Base-by-base conservation (phyloP, 257 asterid genomes). In the Solanum dulcamara region DNA sequence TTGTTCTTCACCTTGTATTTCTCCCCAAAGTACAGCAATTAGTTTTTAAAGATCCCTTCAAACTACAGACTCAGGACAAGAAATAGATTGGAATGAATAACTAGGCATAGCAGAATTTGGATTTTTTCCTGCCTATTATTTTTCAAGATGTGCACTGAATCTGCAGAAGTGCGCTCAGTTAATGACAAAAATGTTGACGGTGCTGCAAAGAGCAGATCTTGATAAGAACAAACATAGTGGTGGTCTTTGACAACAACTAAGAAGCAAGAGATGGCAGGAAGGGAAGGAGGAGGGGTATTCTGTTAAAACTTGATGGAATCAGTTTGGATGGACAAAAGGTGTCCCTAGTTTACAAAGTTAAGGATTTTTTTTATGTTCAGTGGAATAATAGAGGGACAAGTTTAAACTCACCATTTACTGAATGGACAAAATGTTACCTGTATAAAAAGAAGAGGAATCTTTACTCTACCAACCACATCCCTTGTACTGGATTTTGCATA, bases 401-500 rank as follows among this genome's bases (percentile, higher is more conserved):
- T 44, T 75, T 75, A 75, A 44, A 75, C 82, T 44, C 26, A 75
- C 40, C 81, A 74, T 14, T n/a, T 7, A 74, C 57, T 40, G 57
- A 74, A 40, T 28, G 13, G n/a, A 40, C 13, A 48, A 77, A 46
- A 26, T 14, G 83, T 60, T 44, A 96, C 99, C 99, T 96, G 99
- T 84, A 96, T 92, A 85, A 94, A 96, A 83, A 96, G 96, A 89
- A 93, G 93, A 84, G 99, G 99, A 88, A 96, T 90, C 93, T 93
- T 93, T 92, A 96, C 96, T 87, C 90, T 90, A 85, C 94, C 93
- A 71, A 95, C 91, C 87, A 93, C 88, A 87, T 92, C 90, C 71
- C 94, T 89, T 26, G 98, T 92, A 90, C 99, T 94, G 88, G 94
- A 94, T 87, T 93, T 90, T 57, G 91, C 96, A 91, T 96, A 96